Conservation (phyloP, 805 yeast genomes). For the Helenozyma baotianmanensis region DNA sequence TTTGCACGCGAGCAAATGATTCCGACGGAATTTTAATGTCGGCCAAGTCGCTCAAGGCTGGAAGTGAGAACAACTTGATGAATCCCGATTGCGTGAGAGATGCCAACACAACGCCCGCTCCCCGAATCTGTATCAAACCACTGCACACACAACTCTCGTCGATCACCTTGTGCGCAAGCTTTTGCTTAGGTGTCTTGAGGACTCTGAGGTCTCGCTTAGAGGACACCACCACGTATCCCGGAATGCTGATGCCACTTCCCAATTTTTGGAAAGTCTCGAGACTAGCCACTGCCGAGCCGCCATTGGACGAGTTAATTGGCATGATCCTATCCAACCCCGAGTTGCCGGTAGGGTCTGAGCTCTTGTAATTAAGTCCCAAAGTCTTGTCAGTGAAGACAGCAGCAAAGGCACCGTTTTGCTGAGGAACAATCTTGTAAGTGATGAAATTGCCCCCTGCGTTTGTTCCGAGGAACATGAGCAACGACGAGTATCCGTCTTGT, state of each 20-base stretch:
- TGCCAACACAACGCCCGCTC: slow-evolving; percentile 46
- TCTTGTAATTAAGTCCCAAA: slow-evolving; percentile 31
- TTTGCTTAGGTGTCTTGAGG: slow-evolving; percentile 54
- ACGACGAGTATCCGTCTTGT: slow-evolving; percentile 66
- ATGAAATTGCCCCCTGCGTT: slow-evolving; percentile 63
- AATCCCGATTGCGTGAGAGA: slow-evolving; percentile 43
- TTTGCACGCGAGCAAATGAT: slow-evolving; percentile 18
- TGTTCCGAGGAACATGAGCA: slow-evolving; percentile 73
- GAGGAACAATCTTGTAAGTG: slow-evolving; percentile 62
- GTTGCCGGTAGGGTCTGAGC: slow-evolving; percentile 42
- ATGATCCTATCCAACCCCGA: slow-evolving; percentile 51
- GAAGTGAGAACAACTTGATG: slow-evolving; percentile 48
- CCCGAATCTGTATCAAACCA: slow-evolving; percentile 48
- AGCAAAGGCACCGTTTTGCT: slow-evolving; percentile 53
- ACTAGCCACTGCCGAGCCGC: slow-evolving; percentile 63
- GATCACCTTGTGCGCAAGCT: slow-evolving; percentile 59
- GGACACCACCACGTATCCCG: slow-evolving; percentile 56
- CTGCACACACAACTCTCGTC: slow-evolving; percentile 41
- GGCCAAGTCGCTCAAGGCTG: slow-evolving; percentile 58
- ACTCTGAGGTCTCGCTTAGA: slow-evolving; percentile 61
- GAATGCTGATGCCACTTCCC: slow-evolving; percentile 55
- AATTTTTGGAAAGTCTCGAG: slow-evolving; percentile 53
- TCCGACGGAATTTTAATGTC: slow-evolving; percentile 37
- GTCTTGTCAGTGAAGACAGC: slow-evolving; percentile 48
- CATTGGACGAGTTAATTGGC: slow-evolving; percentile 55